Conservation (phyloP, 1,284 basidiomycete genomes). For the Ganoderma multipileum region DNA sequence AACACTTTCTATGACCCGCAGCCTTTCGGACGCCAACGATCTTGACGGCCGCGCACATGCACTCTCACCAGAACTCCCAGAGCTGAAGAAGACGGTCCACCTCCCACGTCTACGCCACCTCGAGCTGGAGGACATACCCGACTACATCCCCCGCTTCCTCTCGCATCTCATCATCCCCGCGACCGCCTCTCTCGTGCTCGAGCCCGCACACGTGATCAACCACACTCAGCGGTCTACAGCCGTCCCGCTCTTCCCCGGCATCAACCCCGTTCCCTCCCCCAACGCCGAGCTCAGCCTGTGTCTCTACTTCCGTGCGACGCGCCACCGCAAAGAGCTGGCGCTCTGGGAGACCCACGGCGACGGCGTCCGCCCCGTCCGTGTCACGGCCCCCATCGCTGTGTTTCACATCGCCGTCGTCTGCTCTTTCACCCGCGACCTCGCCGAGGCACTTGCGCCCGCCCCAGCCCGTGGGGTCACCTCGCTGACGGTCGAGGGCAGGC, state of each 20-base stretch:
- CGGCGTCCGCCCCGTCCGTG: background rate
- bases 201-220: background rate
- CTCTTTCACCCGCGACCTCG: background rate
- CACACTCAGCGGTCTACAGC: background rate
- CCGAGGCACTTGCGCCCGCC: background rate
- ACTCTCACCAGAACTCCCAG: too few species aligned
- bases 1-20: background rate
- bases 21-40: background rate
- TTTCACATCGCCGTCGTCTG: background rate
- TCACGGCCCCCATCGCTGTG: background rate
- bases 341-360: background rate
- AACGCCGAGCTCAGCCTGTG: background rate
- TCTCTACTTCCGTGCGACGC: too few species aligned
- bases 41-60: background rate
- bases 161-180: background rate
- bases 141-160: background rate
- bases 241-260: background rate
- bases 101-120: background rate
- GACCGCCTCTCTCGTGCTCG: background rate
- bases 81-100: background rate
- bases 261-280: background rate
- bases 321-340: too few species aligned
- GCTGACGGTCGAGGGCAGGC: background rate
- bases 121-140: background rate
- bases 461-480: background rate